A percentile compares a stretch with the other conserved stretches of the same genome.
These are phyloP conservation scores for Colletotrichum zoysiae DNA, from an alignment of 2,329 filamentous ascomycete genomes.

Conservation along the genomic window DNA sequence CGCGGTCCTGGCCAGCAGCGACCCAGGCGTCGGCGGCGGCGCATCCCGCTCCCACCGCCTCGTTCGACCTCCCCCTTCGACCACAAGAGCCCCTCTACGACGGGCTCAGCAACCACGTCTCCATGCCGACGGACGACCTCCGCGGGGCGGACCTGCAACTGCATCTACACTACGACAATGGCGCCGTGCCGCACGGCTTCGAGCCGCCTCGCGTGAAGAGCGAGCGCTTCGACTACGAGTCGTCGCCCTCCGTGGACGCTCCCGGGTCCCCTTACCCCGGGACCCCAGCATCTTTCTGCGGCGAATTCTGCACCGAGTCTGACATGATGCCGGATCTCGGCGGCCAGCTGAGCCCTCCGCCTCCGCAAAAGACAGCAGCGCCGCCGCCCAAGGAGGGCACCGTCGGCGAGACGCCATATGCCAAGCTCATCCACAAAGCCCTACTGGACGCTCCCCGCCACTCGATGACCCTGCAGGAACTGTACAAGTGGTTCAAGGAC, in stretches of 20 bases:
- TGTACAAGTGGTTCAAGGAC: slow-evolving; percentile 90
- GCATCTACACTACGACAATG: slow-evolving; percentile 21
- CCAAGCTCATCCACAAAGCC: slow-evolving; percentile 82
- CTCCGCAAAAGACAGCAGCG: neutral
- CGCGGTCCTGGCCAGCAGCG: slow-evolving; percentile 50
- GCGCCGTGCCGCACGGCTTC: slow-evolving; percentile 8
- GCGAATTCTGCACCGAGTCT: slow-evolving; percentile 17
- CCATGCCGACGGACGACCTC: slow-evolving; percentile 27
- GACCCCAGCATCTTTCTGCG: slow-evolving; percentile 15
- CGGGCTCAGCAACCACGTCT: slow-evolving; percentile 4
- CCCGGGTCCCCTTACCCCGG: slow-evolving; percentile 9
- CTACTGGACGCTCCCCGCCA: slow-evolving; percentile 75
- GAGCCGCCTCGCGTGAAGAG: slow-evolving; percentile 1
- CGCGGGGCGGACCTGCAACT: slow-evolving; percentile 25
- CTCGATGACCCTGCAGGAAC: slow-evolving; percentile 84
- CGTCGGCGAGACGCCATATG: slow-evolving; percentile 77
- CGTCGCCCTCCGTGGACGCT: slow-evolving; percentile 3
- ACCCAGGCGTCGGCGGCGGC: slow-evolving; percentile 20
- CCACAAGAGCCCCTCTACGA: slow-evolving; percentile 25
- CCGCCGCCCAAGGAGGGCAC: slow-evolving; percentile 1
- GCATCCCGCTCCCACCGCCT: neutral
- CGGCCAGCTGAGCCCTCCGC: neutral
- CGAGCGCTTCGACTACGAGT: slow-evolving; percentile 20
- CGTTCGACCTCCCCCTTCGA: slow-evolving; percentile 33
- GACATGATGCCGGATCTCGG: neutral